Evolutionary conservation across 2,329 filamentous ascomycete genomes (phyloP).

Genomic region (Sphaerulina musiva): DNA sequence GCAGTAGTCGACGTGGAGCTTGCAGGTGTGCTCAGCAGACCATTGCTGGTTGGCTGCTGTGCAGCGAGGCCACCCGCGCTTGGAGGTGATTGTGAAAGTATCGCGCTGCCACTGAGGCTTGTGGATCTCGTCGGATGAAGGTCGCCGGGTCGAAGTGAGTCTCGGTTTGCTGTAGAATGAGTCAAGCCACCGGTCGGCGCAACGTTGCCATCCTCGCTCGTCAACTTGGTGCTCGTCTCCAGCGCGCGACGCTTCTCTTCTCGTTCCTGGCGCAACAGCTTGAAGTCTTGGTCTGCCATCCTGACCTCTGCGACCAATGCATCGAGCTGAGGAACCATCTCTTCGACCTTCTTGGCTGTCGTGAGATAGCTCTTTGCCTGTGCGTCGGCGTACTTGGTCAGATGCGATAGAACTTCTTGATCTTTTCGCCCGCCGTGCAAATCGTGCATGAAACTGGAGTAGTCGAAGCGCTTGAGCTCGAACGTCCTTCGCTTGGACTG

Average conservation of each 20-base stretch:
- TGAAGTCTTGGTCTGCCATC: conserved; percentile 91
- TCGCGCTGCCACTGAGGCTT: conserved; percentile 19
- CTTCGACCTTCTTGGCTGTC: conserved; percentile 80
- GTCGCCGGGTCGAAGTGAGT: conserved; percentile 23
- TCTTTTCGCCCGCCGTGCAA: conserved; percentile 98
- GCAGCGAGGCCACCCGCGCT: conserved; percentile 17
- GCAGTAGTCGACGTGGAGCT: conserved; percentile 14
- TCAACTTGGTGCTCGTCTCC: conserved; percentile 70
- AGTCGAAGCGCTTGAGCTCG: conserved; percentile 95
- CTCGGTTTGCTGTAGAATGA: conserved; percentile 25
- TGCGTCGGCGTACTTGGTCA: conserved; percentile 87
- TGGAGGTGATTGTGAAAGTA: conserved; percentile 30
- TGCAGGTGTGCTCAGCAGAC: conserved; percentile 21
- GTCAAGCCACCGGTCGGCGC: conserved; percentile 26
- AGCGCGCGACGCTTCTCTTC: conserved; percentile 87
- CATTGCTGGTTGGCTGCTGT: conserved; percentile 20
- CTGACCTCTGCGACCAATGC: conserved; percentile 83
- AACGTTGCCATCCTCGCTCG: conserved; percentile 29
- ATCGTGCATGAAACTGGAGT: conserved; percentile 98
- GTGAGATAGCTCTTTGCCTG: conserved; percentile 78
- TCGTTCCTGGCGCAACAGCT: conserved; percentile 86
- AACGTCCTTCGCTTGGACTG: conserved; percentile 90
- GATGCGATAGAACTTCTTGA: conserved; percentile 87
- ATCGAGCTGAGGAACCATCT: conserved; percentile 79
- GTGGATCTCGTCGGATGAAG: conserved; percentile 19